Conservation (phyloP, 1,139 yeast species). For the Yamadazyma spencermartinsiae region DNA sequence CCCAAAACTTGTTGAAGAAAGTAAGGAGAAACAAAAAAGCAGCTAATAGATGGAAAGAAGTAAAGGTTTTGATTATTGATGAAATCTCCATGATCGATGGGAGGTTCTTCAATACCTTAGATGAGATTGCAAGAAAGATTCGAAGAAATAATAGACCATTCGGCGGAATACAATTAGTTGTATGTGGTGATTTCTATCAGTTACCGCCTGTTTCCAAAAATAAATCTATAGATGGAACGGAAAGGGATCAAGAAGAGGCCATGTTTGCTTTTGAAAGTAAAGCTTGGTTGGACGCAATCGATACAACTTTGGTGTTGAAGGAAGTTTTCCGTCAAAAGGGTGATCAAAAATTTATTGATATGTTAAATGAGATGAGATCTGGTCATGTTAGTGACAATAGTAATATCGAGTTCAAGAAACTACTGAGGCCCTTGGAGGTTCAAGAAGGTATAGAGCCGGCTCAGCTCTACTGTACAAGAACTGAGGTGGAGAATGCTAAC, state of each 20-base stretch:
- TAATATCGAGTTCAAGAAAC: conserved; percentile 50
- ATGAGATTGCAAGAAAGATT: conserved; percentile 59
- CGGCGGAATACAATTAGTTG: conserved; percentile 85
- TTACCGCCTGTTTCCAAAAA: conserved; percentile 71
- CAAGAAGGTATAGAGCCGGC: conserved; percentile 83
- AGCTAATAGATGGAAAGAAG: conserved; percentile 57
- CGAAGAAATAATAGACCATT: conserved; percentile 59
- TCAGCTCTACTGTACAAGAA: conserved; percentile 78
- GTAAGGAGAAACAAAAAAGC: conserved; percentile 57
- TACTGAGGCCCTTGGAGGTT: conserved; percentile 56
- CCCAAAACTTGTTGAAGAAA: conserved; percentile 47
- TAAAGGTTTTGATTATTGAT: conserved; percentile 73
- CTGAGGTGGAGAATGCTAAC: conserved; percentile 84
- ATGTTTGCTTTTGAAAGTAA: conserved; percentile 76
- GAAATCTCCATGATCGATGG: conserved; percentile 92
- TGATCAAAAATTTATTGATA: conserved; percentile 70
- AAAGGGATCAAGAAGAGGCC: conserved; percentile 21
- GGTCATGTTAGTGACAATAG: conserved; percentile 66
- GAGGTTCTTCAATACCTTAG: conserved; percentile 66
- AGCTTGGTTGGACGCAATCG: conserved; percentile 69
- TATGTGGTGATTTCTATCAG: conserved; percentile 91
- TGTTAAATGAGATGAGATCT: conserved; percentile 84
- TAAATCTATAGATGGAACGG: conserved; percentile 24
- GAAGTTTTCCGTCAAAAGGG: conserved; percentile 93
- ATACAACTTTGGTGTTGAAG: conserved; percentile 64